Evolutionary conservation across 202 grass and related monocot species (phyloP).

Genomic region (Setaria italica): DNA sequence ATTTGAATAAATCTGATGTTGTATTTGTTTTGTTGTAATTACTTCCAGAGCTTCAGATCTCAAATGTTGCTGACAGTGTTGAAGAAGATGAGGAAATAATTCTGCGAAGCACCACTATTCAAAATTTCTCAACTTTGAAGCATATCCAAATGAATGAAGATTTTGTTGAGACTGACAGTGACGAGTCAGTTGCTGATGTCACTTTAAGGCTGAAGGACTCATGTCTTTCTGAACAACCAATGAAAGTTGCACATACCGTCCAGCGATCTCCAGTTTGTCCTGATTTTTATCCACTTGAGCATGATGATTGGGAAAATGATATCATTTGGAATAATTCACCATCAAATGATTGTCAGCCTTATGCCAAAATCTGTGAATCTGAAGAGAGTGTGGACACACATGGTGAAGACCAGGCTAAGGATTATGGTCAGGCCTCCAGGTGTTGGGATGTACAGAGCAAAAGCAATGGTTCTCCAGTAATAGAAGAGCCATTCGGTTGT

Average conservation of each 20-base stretch:
- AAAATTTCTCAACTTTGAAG: constrained; percentile 67
- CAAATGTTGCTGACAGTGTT: constrained; percentile 71
- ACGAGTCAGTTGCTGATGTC: constrained; percentile 62
- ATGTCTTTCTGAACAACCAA: constrained; percentile 80
- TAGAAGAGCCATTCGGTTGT: constrained; percentile 49
- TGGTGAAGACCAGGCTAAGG: constrained; percentile 55
- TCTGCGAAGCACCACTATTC: constrained; percentile 66
- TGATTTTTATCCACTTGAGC: constrained; percentile 93
- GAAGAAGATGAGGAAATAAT: constrained; percentile 97
- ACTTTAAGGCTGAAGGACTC: constrained; percentile 51
- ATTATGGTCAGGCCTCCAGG: constrained; percentile 45
- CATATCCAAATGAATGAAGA: constrained; percentile 52
- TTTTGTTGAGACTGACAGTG: constrained; percentile 61
- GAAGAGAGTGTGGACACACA: constrained; percentile 52
- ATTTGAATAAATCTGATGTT: constrained; percentile 32
- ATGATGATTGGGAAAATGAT: constrained; percentile 87
- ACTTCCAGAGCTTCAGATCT: constrained; percentile 53
- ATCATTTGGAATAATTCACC: constrained; percentile 99
- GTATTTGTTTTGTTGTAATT: constrained; percentile 47
- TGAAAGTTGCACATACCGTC: constrained; percentile 63
- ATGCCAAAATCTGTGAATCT: constrained; percentile 54
- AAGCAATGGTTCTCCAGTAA: constrained; percentile 38
- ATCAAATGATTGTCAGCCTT: constrained; percentile 52
- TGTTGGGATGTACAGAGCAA: constrained; percentile 45
- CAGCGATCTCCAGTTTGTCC: constrained; percentile 64